Conservation (phyloP, 2,329 filamentous ascomycete species). For the Tolypocladium inflatum region DNA sequence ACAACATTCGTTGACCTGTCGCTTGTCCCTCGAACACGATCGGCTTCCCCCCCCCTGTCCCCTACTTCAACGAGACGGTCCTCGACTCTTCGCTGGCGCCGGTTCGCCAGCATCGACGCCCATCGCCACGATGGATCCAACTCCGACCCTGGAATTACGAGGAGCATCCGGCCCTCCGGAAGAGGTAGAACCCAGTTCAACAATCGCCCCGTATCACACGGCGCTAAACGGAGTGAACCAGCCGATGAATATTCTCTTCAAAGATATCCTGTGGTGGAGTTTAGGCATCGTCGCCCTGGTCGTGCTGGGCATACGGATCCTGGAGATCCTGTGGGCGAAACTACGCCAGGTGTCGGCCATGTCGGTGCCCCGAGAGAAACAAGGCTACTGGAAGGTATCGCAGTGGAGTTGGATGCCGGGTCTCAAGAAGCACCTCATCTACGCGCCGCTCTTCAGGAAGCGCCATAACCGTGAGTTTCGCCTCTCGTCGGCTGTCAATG, state of each 20-base stretch:
- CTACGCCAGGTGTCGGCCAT: constrained; percentile 52
- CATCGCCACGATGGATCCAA: constrained; percentile 22
- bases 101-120: constrained; percentile 6
- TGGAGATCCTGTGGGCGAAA: constrained; percentile 45
- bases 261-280: constrained; percentile 50
- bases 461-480: constrained; percentile 59
- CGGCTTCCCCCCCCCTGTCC: neutral
- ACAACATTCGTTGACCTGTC: neutral
- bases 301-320: constrained; percentile 42
- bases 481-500: constrained; percentile 49
- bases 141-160: constrained; percentile 20
- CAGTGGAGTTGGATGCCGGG: constrained; percentile 52
- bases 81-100: constrained; percentile 5
- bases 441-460: constrained; percentile 55
- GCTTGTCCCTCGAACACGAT: neutral
- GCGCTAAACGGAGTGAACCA: constrained; percentile 53
- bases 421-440: constrained; percentile 49
- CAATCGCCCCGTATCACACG: constrained; percentile 46
- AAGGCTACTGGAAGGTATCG: constrained; percentile 49
- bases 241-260: constrained; percentile 45
- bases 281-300: constrained; percentile 45
- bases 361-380: constrained; percentile 39
- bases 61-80: neutral
- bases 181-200: constrained; percentile 29
- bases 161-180: constrained; percentile 15